Evolutionary conservation across 495 filamentous ascomycete genomes (phyloP), one percentile per base, ranked within the genome.

Genomic region (Xylaria intraflava): DNA sequence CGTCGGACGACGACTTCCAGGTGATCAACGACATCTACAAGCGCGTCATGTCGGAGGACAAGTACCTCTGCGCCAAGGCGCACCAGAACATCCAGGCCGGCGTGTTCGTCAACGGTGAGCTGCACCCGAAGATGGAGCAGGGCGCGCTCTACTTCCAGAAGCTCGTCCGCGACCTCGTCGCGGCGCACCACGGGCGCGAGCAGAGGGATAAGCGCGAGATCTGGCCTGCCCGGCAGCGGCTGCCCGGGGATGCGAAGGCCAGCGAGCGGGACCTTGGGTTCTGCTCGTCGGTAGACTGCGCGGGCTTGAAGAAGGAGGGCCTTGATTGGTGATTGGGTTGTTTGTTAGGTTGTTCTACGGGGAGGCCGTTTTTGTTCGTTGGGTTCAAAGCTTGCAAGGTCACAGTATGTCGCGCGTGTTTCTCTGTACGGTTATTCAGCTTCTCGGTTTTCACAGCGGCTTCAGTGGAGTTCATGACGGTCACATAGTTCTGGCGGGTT

Each of bases 61-160:
- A 74, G 40, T 52, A 65, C 29, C 70, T 76, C n/a, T 78, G 70
- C 57, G 58, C 53, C 8, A 39, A 60, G 0, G 61, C 70, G 6
- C 75, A 79, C 62, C 66, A 69, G 62, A 76, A 74, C 45, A 60
- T 80, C 22, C 68, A 69, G 50, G 55, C 56, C 1, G 70, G 73
- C 6, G 66, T 72, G 5, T 78, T 71, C 44, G 64, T 69, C 23
- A 75, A 71, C 40, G 74, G 72, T n/a, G 69, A 76, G 56, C 46
- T 76, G 33, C 72, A 76, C 52, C 70, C 78, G 0, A 43, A 53
- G 8, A 63, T 70, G 61, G 75, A 80, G 38, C 71, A 74, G 51
- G 74, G 69, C 0, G 62, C 73, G 5, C 58, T 76, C 6, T 67
- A 66, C 59, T 78, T 78, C 66, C 76, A 78, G 65, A 69, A 64